phyloP scores from a whole-genome alignment of 2,329 filamentous ascomycete genomes.

The Parastagonospora nodorum region DNA sequence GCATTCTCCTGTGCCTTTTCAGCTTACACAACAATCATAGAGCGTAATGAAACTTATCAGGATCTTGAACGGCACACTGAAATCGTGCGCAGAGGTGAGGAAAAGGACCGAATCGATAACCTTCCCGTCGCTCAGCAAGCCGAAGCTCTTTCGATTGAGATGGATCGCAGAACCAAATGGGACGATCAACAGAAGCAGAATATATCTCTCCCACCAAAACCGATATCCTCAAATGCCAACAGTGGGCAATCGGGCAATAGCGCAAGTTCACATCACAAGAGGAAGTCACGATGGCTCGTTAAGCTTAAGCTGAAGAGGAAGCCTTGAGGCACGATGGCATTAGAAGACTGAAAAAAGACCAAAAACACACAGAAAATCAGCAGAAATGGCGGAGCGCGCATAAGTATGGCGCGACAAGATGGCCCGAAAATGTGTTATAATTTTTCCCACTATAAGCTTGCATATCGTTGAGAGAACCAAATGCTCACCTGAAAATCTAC shows the following conservation, averaged over 20 bases:
- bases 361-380: neutral
- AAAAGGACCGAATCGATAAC: conserved; percentile 1
- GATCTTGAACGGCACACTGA: neutral
- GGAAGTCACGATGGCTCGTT: neutral
- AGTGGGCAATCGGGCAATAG: neutral
- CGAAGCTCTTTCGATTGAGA: neutral
- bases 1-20: no score
- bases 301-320: neutral
- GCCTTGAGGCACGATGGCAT: neutral
- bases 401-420: neutral
- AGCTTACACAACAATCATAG: neutral
- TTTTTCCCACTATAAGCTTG: no score
- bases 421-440: no score
- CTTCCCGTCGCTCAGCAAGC: neutral
- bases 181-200: neutral
- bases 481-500: no score
- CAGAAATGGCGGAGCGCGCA: conserved; percentile 1
- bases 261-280: neutral
- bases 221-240: neutral
- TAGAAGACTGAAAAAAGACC: neutral
- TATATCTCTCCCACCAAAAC: neutral
- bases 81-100: neutral
- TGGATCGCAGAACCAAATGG: neutral
- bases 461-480: no score
- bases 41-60: neutral